Evolutionary conservation across 352 stramenopile species (phyloP).

Genomic region (Achlya hypogyna): DNA sequence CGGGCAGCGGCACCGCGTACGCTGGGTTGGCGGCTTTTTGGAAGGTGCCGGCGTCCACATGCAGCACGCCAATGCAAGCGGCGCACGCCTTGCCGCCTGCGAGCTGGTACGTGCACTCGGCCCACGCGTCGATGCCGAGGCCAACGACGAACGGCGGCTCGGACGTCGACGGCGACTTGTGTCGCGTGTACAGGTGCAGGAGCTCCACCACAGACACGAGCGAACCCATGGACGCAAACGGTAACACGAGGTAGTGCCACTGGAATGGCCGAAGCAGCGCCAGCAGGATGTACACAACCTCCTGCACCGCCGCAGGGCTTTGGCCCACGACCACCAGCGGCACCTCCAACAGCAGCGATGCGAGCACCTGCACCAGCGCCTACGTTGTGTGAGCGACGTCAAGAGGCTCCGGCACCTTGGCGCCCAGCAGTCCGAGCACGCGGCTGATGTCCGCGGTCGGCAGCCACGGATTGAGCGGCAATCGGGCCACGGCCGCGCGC

Average conservation of each 20-base stretch:
- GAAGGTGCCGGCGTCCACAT: constrained; percentile 4
- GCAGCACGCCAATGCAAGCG: constrained; percentile 16
- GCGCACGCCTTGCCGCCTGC: not conserved
- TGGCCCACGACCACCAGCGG: constrained; percentile 61
- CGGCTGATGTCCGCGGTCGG: constrained; percentile 17
- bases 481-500: not conserved
- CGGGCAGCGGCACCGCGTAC: constrained; percentile 2
- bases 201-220: constrained; percentile 63
- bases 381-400: not conserved
- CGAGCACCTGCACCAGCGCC: constrained; percentile 57
- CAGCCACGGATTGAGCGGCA: not conserved
- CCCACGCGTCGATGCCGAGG: constrained; percentile 9
- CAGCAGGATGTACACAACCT: constrained; percentile 57
- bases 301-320: constrained; percentile 67
- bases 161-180: constrained; percentile 2
- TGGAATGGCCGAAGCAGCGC: constrained; percentile 68
- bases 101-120: constrained; percentile 11
- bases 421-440: constrained; percentile 49
- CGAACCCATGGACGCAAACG: constrained; percentile 62
- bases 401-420: constrained; percentile 27
- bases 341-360: constrained; percentile 59
- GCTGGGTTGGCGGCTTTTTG: constrained; percentile 10
- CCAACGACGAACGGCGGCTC: constrained; percentile 8
- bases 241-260: constrained; percentile 72
- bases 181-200: constrained; percentile 41